Conservation (phyloP, 495 filamentous ascomycete genomes). For the Sordaria brevicollis region DNA sequence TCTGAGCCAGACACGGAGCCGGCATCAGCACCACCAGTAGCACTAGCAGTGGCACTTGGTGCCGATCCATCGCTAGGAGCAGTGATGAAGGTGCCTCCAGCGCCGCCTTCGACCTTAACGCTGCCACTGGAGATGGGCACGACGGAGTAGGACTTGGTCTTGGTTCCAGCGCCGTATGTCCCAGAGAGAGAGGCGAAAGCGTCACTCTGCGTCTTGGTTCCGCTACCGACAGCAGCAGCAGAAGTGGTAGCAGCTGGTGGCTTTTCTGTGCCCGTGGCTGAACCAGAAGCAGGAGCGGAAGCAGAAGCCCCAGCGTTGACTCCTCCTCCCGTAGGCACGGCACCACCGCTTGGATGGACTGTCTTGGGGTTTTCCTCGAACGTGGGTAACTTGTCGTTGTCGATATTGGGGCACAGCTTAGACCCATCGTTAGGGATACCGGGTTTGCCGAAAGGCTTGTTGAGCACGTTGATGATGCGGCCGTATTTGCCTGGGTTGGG, state of each 20-base stretch:
- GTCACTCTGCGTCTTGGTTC: not conserved
- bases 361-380: not conserved
- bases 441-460: slow-evolving; percentile 8
- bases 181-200: not conserved
- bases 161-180: not conserved
- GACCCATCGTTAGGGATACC: too few species aligned
- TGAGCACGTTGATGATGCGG: slow-evolving; percentile 9
- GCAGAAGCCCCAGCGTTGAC: not conserved
- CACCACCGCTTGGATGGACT: not conserved
- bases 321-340: not conserved
- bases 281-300: not conserved
- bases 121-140: not conserved
- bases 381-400: not conserved
- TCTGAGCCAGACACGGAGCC: not conserved
- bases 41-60: not conserved
- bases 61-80: not conserved
- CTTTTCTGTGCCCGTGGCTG: not conserved
- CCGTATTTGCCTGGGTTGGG: slow-evolving; percentile 21
- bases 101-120: not conserved
- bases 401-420: not conserved
- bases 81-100: not conserved
- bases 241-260: not conserved
- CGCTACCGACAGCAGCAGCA: not conserved
- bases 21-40: not conserved
- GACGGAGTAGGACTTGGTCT: not conserved